A percentile compares a stretch with the other conserved stretches of the same genome.
phyloP scores from a whole-genome alignment of 495 filamentous ascomycete species.

The Penicillium argentinense region DNA sequence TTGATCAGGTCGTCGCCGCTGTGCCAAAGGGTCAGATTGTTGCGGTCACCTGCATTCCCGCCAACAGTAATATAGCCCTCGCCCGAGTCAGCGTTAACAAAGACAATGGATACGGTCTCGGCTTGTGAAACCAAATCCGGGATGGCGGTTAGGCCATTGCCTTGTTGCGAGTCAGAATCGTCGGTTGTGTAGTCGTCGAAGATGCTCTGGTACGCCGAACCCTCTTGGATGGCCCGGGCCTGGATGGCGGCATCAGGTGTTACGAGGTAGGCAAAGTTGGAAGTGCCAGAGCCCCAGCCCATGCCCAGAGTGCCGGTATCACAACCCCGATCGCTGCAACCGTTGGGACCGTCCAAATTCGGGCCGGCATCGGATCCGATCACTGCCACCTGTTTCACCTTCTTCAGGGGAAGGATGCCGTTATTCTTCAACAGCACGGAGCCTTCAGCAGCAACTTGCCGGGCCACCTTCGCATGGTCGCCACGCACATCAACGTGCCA shows the following conservation, averaged over 20 bases:
- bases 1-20: conserved; percentile 57
- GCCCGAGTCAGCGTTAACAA: too few species aligned
- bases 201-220: conserved; percentile 21
- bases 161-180: too few species aligned
- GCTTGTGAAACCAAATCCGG: conserved; percentile 47
- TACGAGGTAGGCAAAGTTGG: conserved; percentile 49
- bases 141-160: conserved; percentile 28
- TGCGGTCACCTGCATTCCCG: conserved; percentile 48
- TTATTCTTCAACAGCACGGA: conserved; percentile 66
- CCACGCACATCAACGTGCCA: conserved; percentile 53
- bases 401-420: conserved; percentile 52
- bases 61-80: too few species aligned
- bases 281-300: conserved; percentile 59
- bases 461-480: conserved; percentile 51
- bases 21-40: too few species aligned
- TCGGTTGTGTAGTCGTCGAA: not conserved
- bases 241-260: conserved; percentile 60
- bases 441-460: conserved; percentile 55
- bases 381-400: conserved; percentile 50
- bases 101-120: too few species aligned
- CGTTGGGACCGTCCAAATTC: conserved; percentile 46
- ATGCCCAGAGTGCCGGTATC: conserved; percentile 56
- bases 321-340: conserved; percentile 26
- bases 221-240: conserved; percentile 49
- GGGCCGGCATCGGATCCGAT: conserved; percentile 64